Conservation (phyloP, 2,329 filamentous ascomycete species). For the Cercospora sesami region DNA sequence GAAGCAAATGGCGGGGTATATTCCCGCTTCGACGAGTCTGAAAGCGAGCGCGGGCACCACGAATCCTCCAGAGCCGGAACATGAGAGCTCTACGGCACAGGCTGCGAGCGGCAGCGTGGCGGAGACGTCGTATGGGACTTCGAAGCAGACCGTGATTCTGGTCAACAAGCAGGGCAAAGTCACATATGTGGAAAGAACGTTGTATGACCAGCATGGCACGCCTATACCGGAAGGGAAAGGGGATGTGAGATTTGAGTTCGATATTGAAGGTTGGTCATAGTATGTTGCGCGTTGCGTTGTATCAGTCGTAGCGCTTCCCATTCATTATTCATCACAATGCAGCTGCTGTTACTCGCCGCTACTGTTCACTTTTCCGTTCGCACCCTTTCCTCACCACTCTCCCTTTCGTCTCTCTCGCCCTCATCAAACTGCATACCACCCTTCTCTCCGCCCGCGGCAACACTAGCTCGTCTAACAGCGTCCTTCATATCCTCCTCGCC, state of each 20-base stretch:
- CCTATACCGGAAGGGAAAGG: slow-evolving; percentile 49
- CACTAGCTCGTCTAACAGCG: slow-evolving; percentile 26
- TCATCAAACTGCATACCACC: not conserved
- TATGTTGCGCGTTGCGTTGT: not conserved
- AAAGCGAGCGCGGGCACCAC: slow-evolving; percentile 17
- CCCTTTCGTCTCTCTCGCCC: slow-evolving; percentile 3
- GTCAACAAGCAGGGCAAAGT: slow-evolving; percentile 57
- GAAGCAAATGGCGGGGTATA: slow-evolving; percentile 41
- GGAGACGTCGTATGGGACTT: slow-evolving; percentile 60
- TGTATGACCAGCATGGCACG: slow-evolving; percentile 56
- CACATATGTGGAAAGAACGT: slow-evolving; percentile 62
- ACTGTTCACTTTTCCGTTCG: not conserved
- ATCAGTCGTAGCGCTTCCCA: not conserved
- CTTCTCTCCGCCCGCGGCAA: slow-evolving; percentile 13
- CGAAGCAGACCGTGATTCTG: slow-evolving; percentile 63
- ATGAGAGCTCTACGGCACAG: not conserved
- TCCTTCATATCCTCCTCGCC: slow-evolving; percentile 40
- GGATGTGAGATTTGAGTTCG: slow-evolving; percentile 51
- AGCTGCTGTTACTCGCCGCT: not conserved
- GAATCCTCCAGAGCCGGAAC: slow-evolving; percentile 27
- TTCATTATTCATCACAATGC: not conserved
- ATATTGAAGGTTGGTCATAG: slow-evolving; percentile 46
- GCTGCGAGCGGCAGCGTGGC: slow-evolving; percentile 4
- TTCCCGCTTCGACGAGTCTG: slow-evolving; percentile 11
- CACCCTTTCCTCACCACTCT: not conserved